These are phyloP conservation scores for Albugo laibachii DNA, from an alignment of 352 stramenopile species.

Conservation along the genomic window DNA sequence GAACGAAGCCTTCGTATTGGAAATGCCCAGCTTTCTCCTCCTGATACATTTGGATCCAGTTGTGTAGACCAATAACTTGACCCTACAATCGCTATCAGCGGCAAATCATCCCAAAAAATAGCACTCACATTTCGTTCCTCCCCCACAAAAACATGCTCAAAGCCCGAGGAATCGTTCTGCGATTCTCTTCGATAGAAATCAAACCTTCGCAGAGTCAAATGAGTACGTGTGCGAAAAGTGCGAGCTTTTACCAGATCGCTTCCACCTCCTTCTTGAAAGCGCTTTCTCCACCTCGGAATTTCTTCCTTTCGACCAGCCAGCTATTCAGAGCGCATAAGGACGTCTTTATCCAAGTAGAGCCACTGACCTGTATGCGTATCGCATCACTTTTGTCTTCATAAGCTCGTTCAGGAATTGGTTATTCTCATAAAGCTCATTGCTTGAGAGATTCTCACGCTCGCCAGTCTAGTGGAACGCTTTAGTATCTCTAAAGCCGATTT, in stretches of 20 bases:
- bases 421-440: slow-evolving; percentile 79
- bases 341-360: slow-evolving; percentile 3
- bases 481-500: background rate
- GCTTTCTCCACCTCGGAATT: slow-evolving; percentile 42
- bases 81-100: slow-evolving; percentile 13
- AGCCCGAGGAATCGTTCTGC: slow-evolving; percentile 83
- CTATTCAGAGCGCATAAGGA: slow-evolving; percentile 11
- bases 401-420: slow-evolving; percentile 83
- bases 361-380: slow-evolving; percentile 82
- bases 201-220: slow-evolving; percentile 26
- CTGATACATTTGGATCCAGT: slow-evolving; percentile 94
- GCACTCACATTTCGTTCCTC: slow-evolving; percentile 82
- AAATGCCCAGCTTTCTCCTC: slow-evolving; percentile 85
- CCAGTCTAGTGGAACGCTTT: slow-evolving; percentile 35
- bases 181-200: slow-evolving; percentile 81
- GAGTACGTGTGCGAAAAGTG: background rate
- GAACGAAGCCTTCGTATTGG: slow-evolving; percentile 89
- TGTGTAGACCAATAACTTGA: slow-evolving; percentile 88
- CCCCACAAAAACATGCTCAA: slow-evolving; percentile 94
- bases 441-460: slow-evolving; percentile 69
- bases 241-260: slow-evolving; percentile 51
- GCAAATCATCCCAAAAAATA: background rate
- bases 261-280: slow-evolving; percentile 85
- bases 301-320: slow-evolving; percentile 71
- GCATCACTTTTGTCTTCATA: slow-evolving; percentile 84